Conservation (phyloP, 164 flowering plant species). For the Platanus orientalis region DNA sequence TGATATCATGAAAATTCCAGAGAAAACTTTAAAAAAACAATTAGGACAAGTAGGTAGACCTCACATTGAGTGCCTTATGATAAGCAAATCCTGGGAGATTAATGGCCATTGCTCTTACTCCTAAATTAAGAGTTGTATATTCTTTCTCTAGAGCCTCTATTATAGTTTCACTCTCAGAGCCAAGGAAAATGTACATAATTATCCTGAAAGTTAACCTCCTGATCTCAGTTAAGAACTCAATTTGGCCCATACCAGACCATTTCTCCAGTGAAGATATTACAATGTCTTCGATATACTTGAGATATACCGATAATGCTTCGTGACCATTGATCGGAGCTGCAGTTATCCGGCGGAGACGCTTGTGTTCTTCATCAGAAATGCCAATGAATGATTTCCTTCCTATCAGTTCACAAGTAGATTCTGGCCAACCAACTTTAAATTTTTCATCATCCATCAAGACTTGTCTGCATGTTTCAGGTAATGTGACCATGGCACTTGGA, state of each 20-base stretch:
- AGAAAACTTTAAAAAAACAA: no score
- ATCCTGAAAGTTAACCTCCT: constrained; percentile 57
- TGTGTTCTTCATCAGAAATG: constrained; percentile 57
- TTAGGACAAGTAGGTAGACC: no score
- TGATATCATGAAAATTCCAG: no score
- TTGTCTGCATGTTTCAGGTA: constrained; percentile 56
- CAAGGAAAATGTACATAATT: constrained; percentile 59
- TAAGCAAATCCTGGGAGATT: constrained; percentile 73
- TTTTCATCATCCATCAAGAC: constrained; percentile 67
- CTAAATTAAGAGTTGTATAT: constrained; percentile 49
- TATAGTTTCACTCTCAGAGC: constrained; percentile 43
- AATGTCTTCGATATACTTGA: constrained; percentile 41
- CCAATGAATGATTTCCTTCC: constrained; percentile 56
- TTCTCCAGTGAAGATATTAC: constrained; percentile 37
- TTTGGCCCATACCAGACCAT: constrained; percentile 46
- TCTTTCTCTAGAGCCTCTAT: constrained; percentile 55
- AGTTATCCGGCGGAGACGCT: constrained; percentile 49
- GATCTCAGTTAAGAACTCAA: constrained; percentile 58
- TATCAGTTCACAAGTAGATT: constrained; percentile 43
- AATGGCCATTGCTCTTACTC: constrained; percentile 68
- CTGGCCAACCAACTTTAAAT: constrained; percentile 74
- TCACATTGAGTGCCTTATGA: constrained; percentile 60
- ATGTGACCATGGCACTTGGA: constrained; percentile 66
- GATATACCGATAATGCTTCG: constrained; percentile 48
- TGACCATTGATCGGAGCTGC: constrained; percentile 64